These are phyloP conservation scores for Circinella minor DNA, from an alignment of 371 early-diverging fungal genomes.

Conservation along the genomic window DNA sequence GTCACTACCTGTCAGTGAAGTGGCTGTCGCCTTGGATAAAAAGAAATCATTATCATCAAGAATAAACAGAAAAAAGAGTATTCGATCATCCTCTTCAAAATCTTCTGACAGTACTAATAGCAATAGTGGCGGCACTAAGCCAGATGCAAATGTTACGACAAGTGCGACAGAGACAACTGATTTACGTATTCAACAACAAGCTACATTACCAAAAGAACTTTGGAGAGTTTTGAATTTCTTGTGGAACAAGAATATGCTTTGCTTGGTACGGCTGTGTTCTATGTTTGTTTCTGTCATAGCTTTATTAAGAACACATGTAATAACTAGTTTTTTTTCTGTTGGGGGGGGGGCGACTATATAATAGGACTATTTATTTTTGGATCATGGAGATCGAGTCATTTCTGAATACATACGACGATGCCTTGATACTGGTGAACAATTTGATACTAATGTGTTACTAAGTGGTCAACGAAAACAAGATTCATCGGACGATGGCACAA, in stretches of 20 bases:
- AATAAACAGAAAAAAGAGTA: not conserved
- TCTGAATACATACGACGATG: slow-evolving; percentile 78
- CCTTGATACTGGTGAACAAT: slow-evolving; percentile 79
- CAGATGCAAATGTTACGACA: too few species aligned
- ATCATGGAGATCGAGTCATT: slow-evolving; percentile 68
- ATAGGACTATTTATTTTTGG: slow-evolving; percentile 69
- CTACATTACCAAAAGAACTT: slow-evolving; percentile 80
- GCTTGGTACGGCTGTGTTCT: slow-evolving; percentile 25
- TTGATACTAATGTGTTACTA: slow-evolving; percentile 63
- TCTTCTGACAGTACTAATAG: not conserved
- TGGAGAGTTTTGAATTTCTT: slow-evolving; percentile 85
- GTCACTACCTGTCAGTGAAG: slow-evolving; percentile 57
- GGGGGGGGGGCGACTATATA: slow-evolving; percentile 5
- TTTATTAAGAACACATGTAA: too few species aligned
- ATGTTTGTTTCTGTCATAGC: not conserved
- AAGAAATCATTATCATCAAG: slow-evolving; percentile 1
- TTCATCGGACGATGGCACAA: not conserved
- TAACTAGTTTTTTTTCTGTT: too few species aligned
- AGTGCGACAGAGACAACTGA: not conserved
- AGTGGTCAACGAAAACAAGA: slow-evolving; percentile 17
- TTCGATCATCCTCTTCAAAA: slow-evolving; percentile 28
- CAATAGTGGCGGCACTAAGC: not conserved
- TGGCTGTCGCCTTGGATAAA: slow-evolving; percentile 12
- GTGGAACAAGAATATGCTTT: slow-evolving; percentile 50
- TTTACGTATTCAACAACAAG: slow-evolving; percentile 42